Evolutionary conservation across 2,329 filamentous ascomycete species (phyloP).

Genomic region (Ophiostoma novo-ulmi): DNA sequence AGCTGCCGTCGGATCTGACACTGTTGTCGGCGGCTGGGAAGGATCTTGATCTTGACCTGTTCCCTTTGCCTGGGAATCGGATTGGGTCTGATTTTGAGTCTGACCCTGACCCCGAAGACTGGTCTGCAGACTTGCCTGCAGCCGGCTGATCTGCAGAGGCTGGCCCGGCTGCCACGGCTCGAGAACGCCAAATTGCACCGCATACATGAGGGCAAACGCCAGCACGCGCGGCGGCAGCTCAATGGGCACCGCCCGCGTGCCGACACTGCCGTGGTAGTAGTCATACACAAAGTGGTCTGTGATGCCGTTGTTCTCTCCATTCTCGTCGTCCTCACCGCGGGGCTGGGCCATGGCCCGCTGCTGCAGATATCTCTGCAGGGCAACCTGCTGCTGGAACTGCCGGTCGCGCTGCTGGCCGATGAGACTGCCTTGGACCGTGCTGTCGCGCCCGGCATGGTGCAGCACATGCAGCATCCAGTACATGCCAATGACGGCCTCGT

Average conservation of each 20-base stretch:
- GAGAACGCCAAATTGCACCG: conserved; percentile 22
- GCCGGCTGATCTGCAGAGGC: not conserved
- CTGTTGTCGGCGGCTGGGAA: not conserved
- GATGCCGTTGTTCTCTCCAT: not conserved
- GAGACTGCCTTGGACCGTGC: not conserved
- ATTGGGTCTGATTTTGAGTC: not conserved
- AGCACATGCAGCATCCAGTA: conserved; percentile 26
- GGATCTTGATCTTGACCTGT: not conserved
- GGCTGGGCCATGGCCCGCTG: not conserved
- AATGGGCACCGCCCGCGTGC: conserved; percentile 10
- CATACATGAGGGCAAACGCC: conserved; percentile 23
- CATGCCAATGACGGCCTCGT: conserved; percentile 23
- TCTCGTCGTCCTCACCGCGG: not conserved
- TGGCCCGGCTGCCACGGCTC: not conserved
- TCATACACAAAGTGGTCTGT: conserved; percentile 1
- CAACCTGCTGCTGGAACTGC: not conserved
- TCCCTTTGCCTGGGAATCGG: too few relatives aligned
- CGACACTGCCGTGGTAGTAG: conserved; percentile 15
- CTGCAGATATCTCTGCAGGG: not conserved
- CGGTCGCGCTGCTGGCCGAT: not conserved
- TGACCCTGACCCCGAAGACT: not conserved
- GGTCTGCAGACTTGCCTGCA: not conserved
- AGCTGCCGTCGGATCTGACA: not conserved
- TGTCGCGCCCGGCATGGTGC: conserved; percentile 17
- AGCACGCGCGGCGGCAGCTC: conserved; percentile 25